Base-by-base conservation (phyloP, 2,329 filamentous ascomycete genomes). In the Colletotrichum navitas region DNA sequence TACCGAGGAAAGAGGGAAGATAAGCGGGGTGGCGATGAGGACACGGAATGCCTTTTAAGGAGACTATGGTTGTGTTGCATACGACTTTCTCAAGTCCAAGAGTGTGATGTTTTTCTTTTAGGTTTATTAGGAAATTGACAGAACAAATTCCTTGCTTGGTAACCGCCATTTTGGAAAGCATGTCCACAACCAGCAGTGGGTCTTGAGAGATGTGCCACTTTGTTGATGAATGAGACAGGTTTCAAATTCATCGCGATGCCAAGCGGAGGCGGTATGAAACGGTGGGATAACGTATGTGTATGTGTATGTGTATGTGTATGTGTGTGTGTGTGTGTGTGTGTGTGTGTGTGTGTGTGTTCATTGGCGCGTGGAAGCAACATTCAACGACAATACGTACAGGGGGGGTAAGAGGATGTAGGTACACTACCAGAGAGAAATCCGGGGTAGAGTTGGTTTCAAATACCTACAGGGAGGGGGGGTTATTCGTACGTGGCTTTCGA, bases 381-480 rank as follows among this genome's bases (percentile, higher is more conserved):
- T 18, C 3, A 10, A 32, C 14, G 49, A 29, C 12, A 24, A 29
- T 14, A 51, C 7, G 16, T 29, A 32, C 26, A 29, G 16, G 16
- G 7, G 26, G 12, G 52, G 52, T 32, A 18, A 2, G 18, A 32
- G 11, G 26, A 47, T 47, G 45, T n/a, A 45, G 43, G 43, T 11
- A 45, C 21, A n/a, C 24, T 51, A 29, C 24, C n/a, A 52, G 12
- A 52, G 21, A 60, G 39, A 60, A 45, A 45, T 29, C 39, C 39
- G 56, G 39, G 39, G 56, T 45, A 60, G 29, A 26, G 39, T 34
- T 39, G 56, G 56, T 60, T 16, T 60, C 56, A n/a, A 24, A 24
- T 14, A 18, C 12, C 21, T 29, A 43, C 56, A 45, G 39, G 39
- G 56, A 24, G 26, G 56, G 12, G 24, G 39, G 24, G 26, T 29